Evolutionary conservation across 257 asterid species (phyloP).

Genomic region (Solanum ossicruentum): DNA sequence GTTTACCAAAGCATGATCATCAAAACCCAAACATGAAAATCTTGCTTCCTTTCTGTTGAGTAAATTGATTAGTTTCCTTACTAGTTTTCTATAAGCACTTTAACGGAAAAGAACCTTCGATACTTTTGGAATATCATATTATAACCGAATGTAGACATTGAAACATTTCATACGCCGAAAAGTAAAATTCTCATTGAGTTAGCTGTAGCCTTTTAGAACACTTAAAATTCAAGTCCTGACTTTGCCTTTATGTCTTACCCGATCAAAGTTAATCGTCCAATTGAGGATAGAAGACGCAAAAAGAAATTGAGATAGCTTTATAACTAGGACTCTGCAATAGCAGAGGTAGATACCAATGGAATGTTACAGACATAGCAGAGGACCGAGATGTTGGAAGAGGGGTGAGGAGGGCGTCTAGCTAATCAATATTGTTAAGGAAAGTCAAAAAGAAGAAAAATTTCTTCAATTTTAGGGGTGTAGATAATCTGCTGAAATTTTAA

Average conservation of each 20-base stretch:
- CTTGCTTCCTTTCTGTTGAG: not conserved
- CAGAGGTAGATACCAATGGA: not conserved
- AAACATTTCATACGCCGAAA: not conserved
- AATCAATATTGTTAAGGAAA: not conserved
- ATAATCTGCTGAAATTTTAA: not conserved
- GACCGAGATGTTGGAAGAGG: not conserved
- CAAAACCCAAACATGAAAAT: not conserved
- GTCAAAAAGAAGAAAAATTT: not conserved
- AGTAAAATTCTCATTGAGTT: not conserved
- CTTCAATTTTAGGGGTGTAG: not conserved
- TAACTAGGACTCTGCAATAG: not conserved
- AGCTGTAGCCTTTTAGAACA: not conserved
- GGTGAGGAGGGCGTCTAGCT: not conserved
- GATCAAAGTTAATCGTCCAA: not conserved
- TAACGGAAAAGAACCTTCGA: not conserved
- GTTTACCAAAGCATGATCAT: not conserved
- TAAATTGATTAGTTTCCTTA: not conserved
- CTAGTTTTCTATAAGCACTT: not conserved
- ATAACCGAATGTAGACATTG: not conserved
- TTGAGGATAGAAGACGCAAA: not conserved
- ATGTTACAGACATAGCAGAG: not conserved
- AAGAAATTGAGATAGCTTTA: not conserved
- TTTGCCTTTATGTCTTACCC: not conserved
- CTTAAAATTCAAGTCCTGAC: not conserved
- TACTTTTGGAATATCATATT: not conserved